These are phyloP conservation scores for Tolypocladium guangdongense DNA, from an alignment of 2,329 filamentous ascomycete species.

Conservation along the genomic window DNA sequence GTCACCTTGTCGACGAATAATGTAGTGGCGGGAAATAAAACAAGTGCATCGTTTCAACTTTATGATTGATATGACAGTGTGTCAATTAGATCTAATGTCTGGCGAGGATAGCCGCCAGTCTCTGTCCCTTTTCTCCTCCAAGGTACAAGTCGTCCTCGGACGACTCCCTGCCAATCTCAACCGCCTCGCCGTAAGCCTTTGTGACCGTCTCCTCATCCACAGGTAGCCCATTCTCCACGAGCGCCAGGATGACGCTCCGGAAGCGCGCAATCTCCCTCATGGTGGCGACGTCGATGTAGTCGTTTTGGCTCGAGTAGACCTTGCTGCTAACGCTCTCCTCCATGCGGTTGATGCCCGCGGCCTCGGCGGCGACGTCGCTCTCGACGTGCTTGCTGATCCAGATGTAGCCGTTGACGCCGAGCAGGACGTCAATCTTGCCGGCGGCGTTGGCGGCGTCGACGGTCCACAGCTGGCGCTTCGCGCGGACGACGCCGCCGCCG, in stretches of 20 bases:
- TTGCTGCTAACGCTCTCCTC: conserved; percentile 78
- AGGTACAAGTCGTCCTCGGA: conserved; percentile 49
- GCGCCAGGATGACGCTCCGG: conserved; percentile 66
- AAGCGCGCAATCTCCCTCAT: conserved; percentile 82
- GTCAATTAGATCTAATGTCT: conserved; percentile 8
- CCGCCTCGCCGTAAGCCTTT: conserved; percentile 68
- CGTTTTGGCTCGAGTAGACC: conserved; percentile 93
- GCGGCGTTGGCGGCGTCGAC: conserved; percentile 47
- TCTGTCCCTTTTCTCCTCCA: conserved; percentile 44
- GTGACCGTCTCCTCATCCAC: conserved; percentile 88
- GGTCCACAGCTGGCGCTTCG: conserved; percentile 80
- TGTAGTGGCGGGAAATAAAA: too few relatives aligned
- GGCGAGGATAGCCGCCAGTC: conserved; percentile 31
- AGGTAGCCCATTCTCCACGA: conserved; percentile 71
- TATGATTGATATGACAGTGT: background rate
- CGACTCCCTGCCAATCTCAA: conserved; percentile 59
- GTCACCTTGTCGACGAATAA: background rate
- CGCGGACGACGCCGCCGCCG: conserved; percentile 74
- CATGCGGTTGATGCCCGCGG: conserved; percentile 64
- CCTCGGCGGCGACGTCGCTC: conserved; percentile 36
- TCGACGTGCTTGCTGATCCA: conserved; percentile 84
- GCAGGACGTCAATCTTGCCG: conserved; percentile 67
- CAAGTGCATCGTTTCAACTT: background rate
- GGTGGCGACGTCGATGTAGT: conserved; percentile 64
- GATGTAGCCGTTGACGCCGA: conserved; percentile 95